phyloP scores from a whole-genome alignment of 495 filamentous ascomycete genomes.

The Margaritispora aquatica region DNA sequence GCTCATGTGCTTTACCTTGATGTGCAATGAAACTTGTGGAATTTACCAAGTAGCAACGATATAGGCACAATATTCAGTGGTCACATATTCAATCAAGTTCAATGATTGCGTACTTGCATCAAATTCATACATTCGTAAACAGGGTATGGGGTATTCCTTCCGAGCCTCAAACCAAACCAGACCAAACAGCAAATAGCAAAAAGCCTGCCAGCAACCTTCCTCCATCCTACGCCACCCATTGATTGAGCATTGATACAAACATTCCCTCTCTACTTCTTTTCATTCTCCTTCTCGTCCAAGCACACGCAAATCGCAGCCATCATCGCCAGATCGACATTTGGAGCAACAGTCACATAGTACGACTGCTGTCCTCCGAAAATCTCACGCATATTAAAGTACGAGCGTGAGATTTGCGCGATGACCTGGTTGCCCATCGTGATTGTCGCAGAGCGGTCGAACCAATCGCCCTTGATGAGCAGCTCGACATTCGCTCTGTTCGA shows the following conservation, averaged over 20 bases:
- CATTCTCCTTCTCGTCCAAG: conserved; percentile 57
- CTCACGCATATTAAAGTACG: conserved; percentile 45
- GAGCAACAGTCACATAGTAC: conserved; percentile 52
- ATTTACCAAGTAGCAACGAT: no score
- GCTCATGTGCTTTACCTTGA: no score
- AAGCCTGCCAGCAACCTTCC: no score
- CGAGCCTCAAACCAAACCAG: background rate
- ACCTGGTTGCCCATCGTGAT: conserved; percentile 40
- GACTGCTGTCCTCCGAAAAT: conserved; percentile 52
- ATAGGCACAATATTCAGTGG: background rate
- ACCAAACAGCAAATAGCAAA: no score
- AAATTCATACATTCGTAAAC: background rate
- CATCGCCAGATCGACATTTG: conserved; percentile 51
- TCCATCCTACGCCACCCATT: no score
- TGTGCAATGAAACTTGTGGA: no score
- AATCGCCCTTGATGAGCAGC: conserved; percentile 43
- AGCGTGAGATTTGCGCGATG: conserved; percentile 49
- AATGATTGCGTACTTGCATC: no score
- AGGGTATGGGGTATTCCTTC: background rate
- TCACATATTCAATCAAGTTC: background rate
- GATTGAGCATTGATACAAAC: no score
- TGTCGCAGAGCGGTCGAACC: conserved; percentile 39
- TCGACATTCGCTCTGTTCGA: conserved; percentile 28
- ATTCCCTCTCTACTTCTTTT: conserved; percentile 16
- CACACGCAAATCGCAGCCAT: conserved; percentile 55